phyloP scores from a whole-genome alignment of 1,284 basidiomycete species.

The Cystobasidiaceae sp. region DNA sequence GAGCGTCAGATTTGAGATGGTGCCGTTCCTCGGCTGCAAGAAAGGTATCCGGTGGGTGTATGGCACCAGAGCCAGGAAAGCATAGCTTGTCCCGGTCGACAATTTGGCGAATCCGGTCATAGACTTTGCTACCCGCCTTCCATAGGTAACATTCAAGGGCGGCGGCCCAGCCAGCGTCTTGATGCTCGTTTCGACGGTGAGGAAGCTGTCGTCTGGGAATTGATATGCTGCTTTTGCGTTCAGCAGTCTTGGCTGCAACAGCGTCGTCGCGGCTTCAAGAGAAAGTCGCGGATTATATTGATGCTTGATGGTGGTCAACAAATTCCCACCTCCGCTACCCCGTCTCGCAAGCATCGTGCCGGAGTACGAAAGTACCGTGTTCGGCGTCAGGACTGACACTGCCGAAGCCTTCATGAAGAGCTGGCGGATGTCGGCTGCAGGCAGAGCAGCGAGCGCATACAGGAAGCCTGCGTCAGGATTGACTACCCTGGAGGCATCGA shows the following conservation, averaged over 20 bases:
- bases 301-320: conserved; percentile 60
- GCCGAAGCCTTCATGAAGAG: conserved; percentile 29
- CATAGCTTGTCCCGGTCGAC: conserved; percentile 31
- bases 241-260: conserved; percentile 50
- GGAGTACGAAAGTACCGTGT: conserved; percentile 9
- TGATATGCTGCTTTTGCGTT: conserved; percentile 50
- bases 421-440: conserved; percentile 15
- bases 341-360: conserved; percentile 23
- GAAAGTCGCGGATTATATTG: conserved; percentile 58
- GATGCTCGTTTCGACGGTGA: conserved; percentile 45
- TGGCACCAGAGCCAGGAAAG: conserved; percentile 13
- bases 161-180: conserved; percentile 46
- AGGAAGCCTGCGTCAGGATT: neutral
- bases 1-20: conserved; percentile 14
- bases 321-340: conserved; percentile 48
- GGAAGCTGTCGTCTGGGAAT: conserved; percentile 49
- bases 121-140: conserved; percentile 47
- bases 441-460: neutral
- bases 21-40: conserved; percentile 2
- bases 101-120: conserved; percentile 48
- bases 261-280: conserved; percentile 45
- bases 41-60: neutral
- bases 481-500: conserved; percentile 17
- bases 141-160: conserved; percentile 49
- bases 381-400: conserved; percentile 11